A percentile compares a stretch with the other conserved stretches of the same genome.
Evolutionary conservation across 306 rosid species (phyloP).

Genomic region (Sechiopsis laciniata): DNA sequence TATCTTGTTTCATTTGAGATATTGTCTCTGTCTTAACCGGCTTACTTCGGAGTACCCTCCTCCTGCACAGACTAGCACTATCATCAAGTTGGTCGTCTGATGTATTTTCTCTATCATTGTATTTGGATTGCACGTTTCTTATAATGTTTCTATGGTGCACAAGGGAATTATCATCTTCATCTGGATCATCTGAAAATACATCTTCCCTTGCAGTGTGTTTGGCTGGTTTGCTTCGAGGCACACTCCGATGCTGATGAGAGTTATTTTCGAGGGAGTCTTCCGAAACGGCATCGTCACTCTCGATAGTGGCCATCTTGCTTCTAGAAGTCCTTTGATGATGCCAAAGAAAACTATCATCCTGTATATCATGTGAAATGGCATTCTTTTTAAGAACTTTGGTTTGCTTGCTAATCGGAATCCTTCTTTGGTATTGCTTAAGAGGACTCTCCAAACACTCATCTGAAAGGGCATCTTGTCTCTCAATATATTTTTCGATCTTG

Average conservation of each 20-base stretch:
- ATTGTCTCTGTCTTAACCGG: constrained; percentile 40
- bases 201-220: constrained; percentile 25
- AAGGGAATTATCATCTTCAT: constrained; percentile 29
- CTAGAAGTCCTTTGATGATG: constrained; percentile 31
- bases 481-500: not conserved
- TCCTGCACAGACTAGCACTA: constrained; percentile 35
- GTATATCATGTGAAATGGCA: constrained; percentile 21
- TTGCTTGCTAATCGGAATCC: constrained; percentile 28
- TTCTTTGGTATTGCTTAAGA: constrained; percentile 20
- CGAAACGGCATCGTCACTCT: constrained; percentile 36
- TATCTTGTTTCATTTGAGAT: constrained; percentile 40
- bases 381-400: constrained; percentile 25
- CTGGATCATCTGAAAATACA: constrained; percentile 33
- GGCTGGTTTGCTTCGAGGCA: constrained; percentile 15
- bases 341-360: constrained; percentile 27
- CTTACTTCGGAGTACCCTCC: constrained; percentile 54
- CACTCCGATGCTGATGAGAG: constrained; percentile 26
- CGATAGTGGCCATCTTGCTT: constrained; percentile 44
- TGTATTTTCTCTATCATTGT: constrained; percentile 39
- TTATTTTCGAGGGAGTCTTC: constrained; percentile 31
- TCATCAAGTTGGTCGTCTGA: constrained; percentile 38
- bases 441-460: constrained; percentile 33
- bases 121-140: constrained; percentile 50
- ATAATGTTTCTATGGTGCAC: constrained; percentile 37
- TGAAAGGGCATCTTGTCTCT: constrained; percentile 28